Evolutionary conservation across 495 filamentous ascomycete genomes (phyloP).

Genomic region (Aspergillus bridgeri): DNA sequence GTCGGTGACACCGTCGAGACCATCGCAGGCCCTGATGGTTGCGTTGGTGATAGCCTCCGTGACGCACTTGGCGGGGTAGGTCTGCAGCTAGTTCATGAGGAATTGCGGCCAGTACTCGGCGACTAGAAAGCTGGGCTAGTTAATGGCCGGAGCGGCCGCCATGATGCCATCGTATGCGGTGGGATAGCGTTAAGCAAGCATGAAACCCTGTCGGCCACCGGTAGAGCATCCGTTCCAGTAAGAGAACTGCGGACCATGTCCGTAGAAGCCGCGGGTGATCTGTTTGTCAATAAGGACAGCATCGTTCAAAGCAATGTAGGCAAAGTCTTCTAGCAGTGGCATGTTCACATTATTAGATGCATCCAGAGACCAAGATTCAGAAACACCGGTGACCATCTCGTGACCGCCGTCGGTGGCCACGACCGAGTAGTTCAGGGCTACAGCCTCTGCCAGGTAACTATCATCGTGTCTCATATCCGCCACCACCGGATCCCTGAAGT

Average conservation of each 20-base stretch:
- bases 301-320: conserved; percentile 32
- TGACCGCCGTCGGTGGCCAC: conserved; percentile 42
- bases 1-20: conserved; percentile 54
- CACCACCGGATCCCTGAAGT: conserved; percentile 41
- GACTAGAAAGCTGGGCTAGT: conserved; percentile 34
- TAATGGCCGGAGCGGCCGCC: conserved; percentile 45
- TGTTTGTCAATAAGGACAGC: conserved; percentile 20
- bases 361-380: conserved; percentile 32
- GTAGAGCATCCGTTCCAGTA: conserved; percentile 50
- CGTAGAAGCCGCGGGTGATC: conserved; percentile 15
- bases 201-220: conserved; percentile 46
- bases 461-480: conserved; percentile 31
- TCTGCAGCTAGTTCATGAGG: conserved; percentile 22
- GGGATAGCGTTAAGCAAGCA: conserved; percentile 40
- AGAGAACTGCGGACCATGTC: conserved; percentile 20
- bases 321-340: conserved; percentile 36
- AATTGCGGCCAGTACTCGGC: conserved; percentile 19
- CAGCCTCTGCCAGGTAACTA: conserved; percentile 21
- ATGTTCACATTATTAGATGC: conserved; percentile 39
- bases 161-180: conserved; percentile 58
- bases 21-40: conserved; percentile 43
- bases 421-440: conserved; percentile 33
- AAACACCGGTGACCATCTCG: background rate
- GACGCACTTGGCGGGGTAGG: conserved; percentile 32
- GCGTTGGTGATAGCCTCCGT: conserved; percentile 45